phyloP scores from a whole-genome alignment of 176 grass and related monocot genomes.

The Lolium rigidum region DNA sequence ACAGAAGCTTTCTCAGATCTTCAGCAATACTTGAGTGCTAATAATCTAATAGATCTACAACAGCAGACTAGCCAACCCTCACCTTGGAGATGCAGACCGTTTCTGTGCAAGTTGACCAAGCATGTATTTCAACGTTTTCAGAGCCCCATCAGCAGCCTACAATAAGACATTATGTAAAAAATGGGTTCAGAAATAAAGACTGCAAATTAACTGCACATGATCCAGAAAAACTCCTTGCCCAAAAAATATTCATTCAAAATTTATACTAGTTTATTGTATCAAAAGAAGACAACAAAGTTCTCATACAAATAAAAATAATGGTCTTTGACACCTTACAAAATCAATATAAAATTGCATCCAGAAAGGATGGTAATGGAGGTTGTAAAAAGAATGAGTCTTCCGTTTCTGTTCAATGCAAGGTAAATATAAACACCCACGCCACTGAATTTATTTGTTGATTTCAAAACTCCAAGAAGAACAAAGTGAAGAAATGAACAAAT shows the following conservation, averaged over 20 bases:
- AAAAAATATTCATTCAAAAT: conserved; percentile 4
- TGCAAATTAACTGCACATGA: conserved; percentile 27
- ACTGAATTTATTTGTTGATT: conserved; percentile 20
- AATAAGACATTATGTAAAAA: conserved; percentile 31
- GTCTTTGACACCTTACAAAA: neutral
- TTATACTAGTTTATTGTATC: neutral
- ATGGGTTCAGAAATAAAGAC: neutral
- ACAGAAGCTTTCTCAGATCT: neutral
- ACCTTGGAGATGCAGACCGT: conserved; percentile 70
- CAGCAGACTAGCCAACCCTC: conserved; percentile 29
- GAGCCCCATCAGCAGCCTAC: conserved; percentile 82
- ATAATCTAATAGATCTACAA: conserved; percentile 25
- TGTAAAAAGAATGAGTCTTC: neutral
- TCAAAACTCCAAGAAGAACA: conserved; percentile 26
- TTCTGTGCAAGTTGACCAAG: conserved; percentile 64
- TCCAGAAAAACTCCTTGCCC: conserved; percentile 2
- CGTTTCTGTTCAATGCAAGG: neutral
- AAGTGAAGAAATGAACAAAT: conserved; percentile 14
- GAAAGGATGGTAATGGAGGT: conserved; percentile 8
- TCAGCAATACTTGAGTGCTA: conserved; percentile 11
- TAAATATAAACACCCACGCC: neutral
- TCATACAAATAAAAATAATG: neutral
- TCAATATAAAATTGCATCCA: neutral
- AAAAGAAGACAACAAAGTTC: conserved; percentile 19
- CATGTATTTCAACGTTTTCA: conserved; percentile 71